Evolutionary conservation across 306 rosid species (phyloP).

Genomic region (Vachellia collinsii): DNA sequence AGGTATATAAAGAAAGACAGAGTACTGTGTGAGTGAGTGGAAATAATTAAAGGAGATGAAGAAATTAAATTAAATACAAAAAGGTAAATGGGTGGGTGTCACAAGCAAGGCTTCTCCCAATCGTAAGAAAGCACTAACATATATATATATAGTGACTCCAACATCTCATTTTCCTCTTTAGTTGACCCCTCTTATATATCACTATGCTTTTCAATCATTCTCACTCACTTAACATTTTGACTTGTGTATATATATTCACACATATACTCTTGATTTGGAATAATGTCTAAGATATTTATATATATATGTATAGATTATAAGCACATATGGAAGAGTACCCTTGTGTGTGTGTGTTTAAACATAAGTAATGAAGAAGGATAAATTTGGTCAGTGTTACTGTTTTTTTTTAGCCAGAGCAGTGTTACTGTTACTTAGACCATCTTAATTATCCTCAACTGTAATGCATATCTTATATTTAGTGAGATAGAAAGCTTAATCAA

Average conservation of each 20-base stretch:
- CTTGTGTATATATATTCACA: neutral
- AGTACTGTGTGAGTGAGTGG: neutral
- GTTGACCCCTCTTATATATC: neutral
- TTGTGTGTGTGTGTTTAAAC: neutral
- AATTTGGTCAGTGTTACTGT: neutral
- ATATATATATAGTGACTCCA: too few relatives aligned
- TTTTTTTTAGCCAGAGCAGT: too few relatives aligned
- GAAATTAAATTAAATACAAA: neutral
- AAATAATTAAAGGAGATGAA: neutral
- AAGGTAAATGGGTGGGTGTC: neutral
- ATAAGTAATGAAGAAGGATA: neutral
- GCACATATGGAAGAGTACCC: neutral
- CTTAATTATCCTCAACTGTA: neutral
- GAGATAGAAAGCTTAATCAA: neutral
- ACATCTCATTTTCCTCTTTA: neutral
- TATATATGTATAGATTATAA: neutral
- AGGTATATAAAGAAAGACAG: neutral
- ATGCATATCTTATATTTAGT: neutral
- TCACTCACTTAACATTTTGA: neutral
- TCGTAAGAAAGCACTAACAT: constrained; percentile 14
- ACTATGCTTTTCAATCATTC: neutral
- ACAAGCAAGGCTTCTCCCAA: constrained; percentile 15
- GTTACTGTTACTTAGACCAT: neutral
- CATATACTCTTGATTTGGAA: neutral
- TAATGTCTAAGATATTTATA: too few relatives aligned